Conservation (phyloP, 768 basidiomycete species). For the Pleurotus platypus region DNA sequence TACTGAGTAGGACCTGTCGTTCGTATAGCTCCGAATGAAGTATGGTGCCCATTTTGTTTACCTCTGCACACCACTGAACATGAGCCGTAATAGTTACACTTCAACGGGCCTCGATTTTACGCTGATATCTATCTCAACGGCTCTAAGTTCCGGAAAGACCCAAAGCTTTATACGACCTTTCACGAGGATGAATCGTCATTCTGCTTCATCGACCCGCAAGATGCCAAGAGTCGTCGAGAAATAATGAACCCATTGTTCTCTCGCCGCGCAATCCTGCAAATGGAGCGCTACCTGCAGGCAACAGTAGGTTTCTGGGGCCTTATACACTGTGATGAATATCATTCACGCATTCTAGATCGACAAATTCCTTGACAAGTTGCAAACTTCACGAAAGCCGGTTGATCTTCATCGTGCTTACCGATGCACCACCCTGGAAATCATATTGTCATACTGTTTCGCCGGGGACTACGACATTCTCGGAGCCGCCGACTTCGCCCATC, state of each 20-base stretch:
- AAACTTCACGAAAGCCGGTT: slow-evolving; percentile 10
- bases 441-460: slow-evolving; percentile 28
- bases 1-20: slow-evolving; percentile 29
- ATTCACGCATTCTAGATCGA: slow-evolving; percentile 16
- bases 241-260: slow-evolving; percentile 29
- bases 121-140: slow-evolving; percentile 26
- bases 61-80: background rate
- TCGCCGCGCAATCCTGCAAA: slow-evolving; percentile 25
- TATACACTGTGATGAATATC: background rate
- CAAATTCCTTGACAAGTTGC: slow-evolving; percentile 15
- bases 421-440: slow-evolving; percentile 24
- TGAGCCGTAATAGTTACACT: slow-evolving; percentile 27
- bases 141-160: slow-evolving; percentile 23
- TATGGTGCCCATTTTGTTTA: slow-evolving; percentile 11
- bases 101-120: slow-evolving; percentile 29
- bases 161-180: slow-evolving; percentile 21
- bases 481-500: slow-evolving; percentile 21
- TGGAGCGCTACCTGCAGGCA: slow-evolving; percentile 24
- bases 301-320: slow-evolving; percentile 14
- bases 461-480: slow-evolving; percentile 20
- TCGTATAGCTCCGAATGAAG: slow-evolving; percentile 33
- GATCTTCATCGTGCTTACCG: slow-evolving; percentile 23
- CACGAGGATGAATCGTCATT: slow-evolving; percentile 23
- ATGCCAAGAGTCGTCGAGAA: slow-evolving; percentile 23
- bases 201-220: slow-evolving; percentile 19